Percentiles rank a stretch among this genome's conserved stretches.
These are phyloP conservation scores for Parsonsia alboflavescens DNA, from an alignment of 257 asterid genomes.

Conservation along the genomic window DNA sequence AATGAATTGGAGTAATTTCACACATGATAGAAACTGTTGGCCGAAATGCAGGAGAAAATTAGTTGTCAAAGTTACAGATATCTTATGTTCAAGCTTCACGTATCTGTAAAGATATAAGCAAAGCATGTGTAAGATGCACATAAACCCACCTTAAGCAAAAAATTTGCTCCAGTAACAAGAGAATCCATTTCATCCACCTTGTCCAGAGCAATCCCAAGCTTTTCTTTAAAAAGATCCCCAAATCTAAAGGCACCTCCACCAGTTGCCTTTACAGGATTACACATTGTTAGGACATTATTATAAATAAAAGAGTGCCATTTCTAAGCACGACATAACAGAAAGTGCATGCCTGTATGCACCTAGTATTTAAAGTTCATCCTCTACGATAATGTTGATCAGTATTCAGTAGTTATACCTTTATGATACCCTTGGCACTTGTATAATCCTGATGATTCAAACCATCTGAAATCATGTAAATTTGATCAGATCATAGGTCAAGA, in stretches of 20 bases:
- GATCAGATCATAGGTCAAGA: slow-evolving; percentile 23
- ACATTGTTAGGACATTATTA: slow-evolving; percentile 22
- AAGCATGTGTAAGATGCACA: slow-evolving; percentile 6
- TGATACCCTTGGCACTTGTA: slow-evolving; percentile 31
- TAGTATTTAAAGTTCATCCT: background rate
- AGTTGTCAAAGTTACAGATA: background rate
- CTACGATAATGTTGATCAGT: slow-evolving; percentile 1
- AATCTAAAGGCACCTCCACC: slow-evolving; percentile 98
- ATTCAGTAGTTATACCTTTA: slow-evolving; percentile 63
- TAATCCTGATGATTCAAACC: slow-evolving; percentile 34
- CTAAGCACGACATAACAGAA: background rate
- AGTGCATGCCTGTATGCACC: background rate
- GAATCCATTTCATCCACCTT: slow-evolving; percentile 94
- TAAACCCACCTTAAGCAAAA: slow-evolving; percentile 74
- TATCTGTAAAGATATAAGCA: slow-evolving; percentile 8
- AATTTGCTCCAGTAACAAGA: slow-evolving; percentile 93
- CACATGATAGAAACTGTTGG: background rate
- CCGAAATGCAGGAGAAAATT: background rate
- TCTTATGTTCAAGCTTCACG: background rate
- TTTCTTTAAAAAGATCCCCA: slow-evolving; percentile 78
- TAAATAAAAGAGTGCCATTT: background rate
- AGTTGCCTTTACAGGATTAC: slow-evolving; percentile 69
- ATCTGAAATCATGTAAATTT: slow-evolving; percentile 49
- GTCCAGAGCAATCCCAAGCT: slow-evolving; percentile 79
- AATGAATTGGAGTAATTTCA: background rate